Percentiles rank a stretch among this genome's conserved stretches.
Conservation (phyloP, 2,329 filamentous ascomycete species). For the Cercospora sp. region DNA sequence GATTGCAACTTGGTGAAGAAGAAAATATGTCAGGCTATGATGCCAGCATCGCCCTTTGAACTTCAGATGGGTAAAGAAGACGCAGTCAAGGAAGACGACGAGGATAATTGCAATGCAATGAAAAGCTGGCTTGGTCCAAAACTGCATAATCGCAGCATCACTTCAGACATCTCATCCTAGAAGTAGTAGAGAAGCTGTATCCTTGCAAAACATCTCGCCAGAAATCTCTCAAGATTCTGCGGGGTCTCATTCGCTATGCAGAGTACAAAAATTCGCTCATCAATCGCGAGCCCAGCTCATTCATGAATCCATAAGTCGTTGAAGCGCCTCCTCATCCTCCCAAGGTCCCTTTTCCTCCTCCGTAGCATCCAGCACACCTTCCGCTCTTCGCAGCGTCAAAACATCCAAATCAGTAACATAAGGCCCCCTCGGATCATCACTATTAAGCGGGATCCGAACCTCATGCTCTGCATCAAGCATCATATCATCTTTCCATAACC, state of each 20-base stretch:
- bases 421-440: constrained; percentile 62
- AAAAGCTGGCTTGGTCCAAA: too few relatives aligned
- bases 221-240: not conserved
- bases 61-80: too few relatives aligned
- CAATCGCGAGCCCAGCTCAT: constrained; percentile 4
- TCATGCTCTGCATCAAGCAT: constrained; percentile 96
- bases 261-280: not conserved
- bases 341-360: constrained; percentile 86
- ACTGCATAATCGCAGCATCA: not conserved
- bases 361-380: constrained; percentile 76
- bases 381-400: constrained; percentile 82
- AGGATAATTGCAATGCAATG: too few relatives aligned
- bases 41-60: too few relatives aligned
- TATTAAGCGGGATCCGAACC: constrained; percentile 74
- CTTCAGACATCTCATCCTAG: not conserved
- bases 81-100: too few relatives aligned
- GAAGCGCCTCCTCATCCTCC: constrained; percentile 66
- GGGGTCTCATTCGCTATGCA: not conserved
- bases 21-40: too few relatives aligned
- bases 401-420: constrained; percentile 95
- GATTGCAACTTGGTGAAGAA: too few relatives aligned
- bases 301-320: constrained; percentile 55
- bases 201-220: not conserved
- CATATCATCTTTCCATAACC: constrained; percentile 97
- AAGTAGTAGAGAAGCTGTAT: not conserved